Base-by-base conservation (phyloP, 2,329 filamentous ascomycete species). In the Emergomyces orientalis region DNA sequence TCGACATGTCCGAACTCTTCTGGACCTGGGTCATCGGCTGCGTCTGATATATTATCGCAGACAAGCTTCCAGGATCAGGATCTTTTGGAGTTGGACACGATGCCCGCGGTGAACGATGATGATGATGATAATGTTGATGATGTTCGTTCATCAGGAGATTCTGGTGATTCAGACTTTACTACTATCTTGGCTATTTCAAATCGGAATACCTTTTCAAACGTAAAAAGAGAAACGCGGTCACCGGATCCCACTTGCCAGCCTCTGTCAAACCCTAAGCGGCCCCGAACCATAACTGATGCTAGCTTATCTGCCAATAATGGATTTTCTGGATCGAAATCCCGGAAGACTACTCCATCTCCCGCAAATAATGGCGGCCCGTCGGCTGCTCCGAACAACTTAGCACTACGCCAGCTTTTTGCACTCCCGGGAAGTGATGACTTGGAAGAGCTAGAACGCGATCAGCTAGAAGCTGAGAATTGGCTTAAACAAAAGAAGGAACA, bases 381-480 rank as follows among this genome's bases (percentile, higher is more conserved):
- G 2, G 17, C 32, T 14, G 51, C 4, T 22, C n/a, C 17, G 43
- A 56, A 45, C 39, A 11, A 41, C 17, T 25, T 62, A 54, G 66
- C 68, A 22, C 51, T 73, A 27, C 64, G 65, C 11, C 59, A 67
- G n/a, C 49, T 72, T 7, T 65, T 74, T n/a, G 70, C 67, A 25
- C 45, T 74, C 6, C 65, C 69, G 25, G 66, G 61, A 37, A 63
- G 64, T n/a, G 70, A 71, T 52, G 68, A 64, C 5, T 45, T 74
- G 3, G 62, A 63, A 22, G 67, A 65, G n/a, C 63, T 75, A 13
- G 67, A 67, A 52, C 66, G 70, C 37, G 74, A 76, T 59, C 69
- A 73, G 41, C 65, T 63, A 55, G 66, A 69, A 62, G 71, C 72
- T n/a, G 71, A 74, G 63, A 63, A 67, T 58, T 73, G 68, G 67